Base-by-base conservation (phyloP, 257 asterid genomes). In the Euphrasia confusa region DNA sequence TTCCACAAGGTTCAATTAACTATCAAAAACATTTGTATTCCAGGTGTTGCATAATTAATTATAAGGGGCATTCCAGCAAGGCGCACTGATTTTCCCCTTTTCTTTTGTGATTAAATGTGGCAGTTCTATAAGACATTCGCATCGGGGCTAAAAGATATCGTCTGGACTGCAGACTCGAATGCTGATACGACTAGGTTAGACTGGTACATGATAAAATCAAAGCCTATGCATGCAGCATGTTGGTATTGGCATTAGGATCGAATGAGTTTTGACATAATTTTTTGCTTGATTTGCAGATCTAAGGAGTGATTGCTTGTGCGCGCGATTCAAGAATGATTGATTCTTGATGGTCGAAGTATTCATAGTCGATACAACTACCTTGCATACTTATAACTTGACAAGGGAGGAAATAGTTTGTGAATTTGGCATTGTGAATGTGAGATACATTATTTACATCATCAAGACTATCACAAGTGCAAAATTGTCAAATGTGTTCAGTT, bases 51-150 rank as follows among this genome's bases (percentile, higher is more conserved):
- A 2, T 17, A 56, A 57, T 57, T 65, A 67, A 35, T 32, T 32
- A 4, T 40, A 49, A 59, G 40, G 8, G 5, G 27, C 55, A 17
- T 13, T 27, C 27, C 18, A 40, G 40, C 15, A 61, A 10, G 37
- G 30, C 42, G 2, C 32, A 45, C 10, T 14, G 39, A 64, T 13
- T 67, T 13, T 4, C 27, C 39, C 33, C 2, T 35, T 39, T 65
- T 28, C 11, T 50, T 33, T 47, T 48, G 37, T 48, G 9, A 50
- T 17, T 57, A 14, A n/a, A 27, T 58, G 5, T 54, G 66, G 74
- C 84, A 88, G 96, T 88, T 85, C 61, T 85, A 85, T 90, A 85
- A 85, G 44, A 83, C 53, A 72, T 83, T 88, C 79, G 69, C 87
- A 1, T 83, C 91, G 1, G 96, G 94, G 63, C 67, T 88, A 15